Base-by-base conservation (phyloP, 83 land plant species). In the Thuja plicata region DNA sequence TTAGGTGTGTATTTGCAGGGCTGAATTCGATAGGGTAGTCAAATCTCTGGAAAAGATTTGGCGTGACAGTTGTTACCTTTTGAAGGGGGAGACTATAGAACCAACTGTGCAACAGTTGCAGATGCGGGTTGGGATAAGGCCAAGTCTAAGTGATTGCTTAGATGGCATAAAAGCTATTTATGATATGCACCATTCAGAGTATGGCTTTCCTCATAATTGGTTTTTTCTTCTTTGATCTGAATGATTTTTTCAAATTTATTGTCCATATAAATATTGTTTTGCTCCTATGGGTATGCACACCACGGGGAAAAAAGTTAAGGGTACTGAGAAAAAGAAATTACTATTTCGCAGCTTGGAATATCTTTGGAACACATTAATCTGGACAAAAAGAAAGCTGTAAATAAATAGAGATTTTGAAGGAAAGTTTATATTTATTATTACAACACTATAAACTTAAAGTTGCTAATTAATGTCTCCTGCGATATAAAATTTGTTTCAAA, bases 111-210 rank as follows among this genome's bases (percentile, higher is more conserved):
- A 93, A 32, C 95, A 94, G 86, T 60, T 89, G 87, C 93, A 91
- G 89, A 86, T 90, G 89, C 88, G 91, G 24, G 80, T 94, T 73
- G 95, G 94, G 54, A 52, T 94, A 30, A 76, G 92, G 45, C 94
- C 95, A 89, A 94, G 93, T 87, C 86, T 94, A 76, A 86, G 88
- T 19, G 89, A 93, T 73, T 94, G 95, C 88, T 17, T 94, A 55
- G 89, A 91, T 85, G 93, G 93, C 38, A 91, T 94, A 8, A 88
- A 89, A 43, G 35, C 80, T 30, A 86, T 94, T 10, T 86, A 93
- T 88, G 89, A 85, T 35, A 94, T 94, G 95, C 89, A 94, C 62
- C 92, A 70, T 38, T 89, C 92, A 24, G 95, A 94, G 95, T 94
- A 91, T 89, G 24, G 52, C 50, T 83, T 83, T 83, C 52, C 85